Evolutionary conservation across 768 basidiomycete species (phyloP).

Genomic region (Leccinum uliginosum): DNA sequence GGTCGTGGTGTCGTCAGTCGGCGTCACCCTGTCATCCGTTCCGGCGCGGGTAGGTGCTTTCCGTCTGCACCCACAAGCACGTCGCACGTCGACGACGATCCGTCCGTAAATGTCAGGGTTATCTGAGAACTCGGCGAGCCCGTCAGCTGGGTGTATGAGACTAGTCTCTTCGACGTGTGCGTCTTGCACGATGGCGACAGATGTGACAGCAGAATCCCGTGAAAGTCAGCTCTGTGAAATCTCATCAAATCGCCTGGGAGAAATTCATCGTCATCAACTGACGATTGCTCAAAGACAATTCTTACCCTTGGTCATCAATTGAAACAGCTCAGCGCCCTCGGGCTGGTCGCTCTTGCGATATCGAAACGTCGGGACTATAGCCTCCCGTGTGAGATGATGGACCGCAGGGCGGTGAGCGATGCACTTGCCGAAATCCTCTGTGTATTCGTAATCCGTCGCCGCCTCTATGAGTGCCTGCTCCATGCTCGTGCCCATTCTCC

Average conservation of each 20-base stretch:
- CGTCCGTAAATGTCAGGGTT: slow-evolving; percentile 57
- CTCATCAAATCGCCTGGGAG: slow-evolving; percentile 43
- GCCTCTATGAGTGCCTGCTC: slow-evolving; percentile 14
- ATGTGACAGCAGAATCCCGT: slow-evolving; percentile 49
- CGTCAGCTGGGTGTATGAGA: slow-evolving; percentile 45
- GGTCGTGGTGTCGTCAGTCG: too few species aligned
- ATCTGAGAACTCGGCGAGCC: slow-evolving; percentile 32
- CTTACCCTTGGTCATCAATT: slow-evolving; percentile 55
- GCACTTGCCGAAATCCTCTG: slow-evolving; percentile 21
- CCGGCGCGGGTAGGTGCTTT: too few species aligned
- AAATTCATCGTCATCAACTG: not conserved
- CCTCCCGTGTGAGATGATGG: not conserved
- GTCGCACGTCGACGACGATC: slow-evolving; percentile 55
- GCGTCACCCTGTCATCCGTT: too few species aligned
- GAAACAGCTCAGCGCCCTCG: slow-evolving; percentile 48
- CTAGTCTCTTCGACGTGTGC: slow-evolving; percentile 55
- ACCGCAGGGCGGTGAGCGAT: not conserved
- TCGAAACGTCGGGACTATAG: slow-evolving; percentile 45
- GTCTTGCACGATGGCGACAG: slow-evolving; percentile 44
- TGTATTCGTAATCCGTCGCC: slow-evolving; percentile 18
- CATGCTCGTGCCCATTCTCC: slow-evolving; percentile 16
- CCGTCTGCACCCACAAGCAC: slow-evolving; percentile 68
- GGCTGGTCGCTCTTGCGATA: slow-evolving; percentile 61
- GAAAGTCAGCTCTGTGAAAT: slow-evolving; percentile 73
- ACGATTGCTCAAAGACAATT: not conserved